Evolutionary conservation across 2,329 filamentous ascomycete genomes (phyloP).

Genomic region (Talaromyces sp.): DNA sequence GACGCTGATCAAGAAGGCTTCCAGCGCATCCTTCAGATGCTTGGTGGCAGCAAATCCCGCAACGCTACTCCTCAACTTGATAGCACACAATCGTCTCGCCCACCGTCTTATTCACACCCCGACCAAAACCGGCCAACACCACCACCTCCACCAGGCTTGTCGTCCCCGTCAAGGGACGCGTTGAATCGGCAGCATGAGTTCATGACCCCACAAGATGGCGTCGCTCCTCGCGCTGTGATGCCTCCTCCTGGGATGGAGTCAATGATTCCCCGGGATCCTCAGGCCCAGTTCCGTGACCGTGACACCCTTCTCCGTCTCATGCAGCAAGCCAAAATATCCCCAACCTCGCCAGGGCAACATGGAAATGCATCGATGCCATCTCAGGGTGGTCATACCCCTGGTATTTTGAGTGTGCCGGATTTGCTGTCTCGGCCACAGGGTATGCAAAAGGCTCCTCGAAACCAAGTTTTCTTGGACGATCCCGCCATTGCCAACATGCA

Average conservation of each 20-base stretch:
- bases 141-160: conserved; percentile 14
- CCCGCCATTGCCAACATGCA: conserved; percentile 39
- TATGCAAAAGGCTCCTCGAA: conserved; percentile 29
- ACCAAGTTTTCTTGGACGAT: conserved; percentile 37
- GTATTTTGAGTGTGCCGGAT: conserved; percentile 32
- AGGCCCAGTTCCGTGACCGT: conserved; percentile 58
- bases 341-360: conserved; percentile 17
- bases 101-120: conserved; percentile 24
- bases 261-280: conserved; percentile 35
- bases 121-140: conserved; percentile 23
- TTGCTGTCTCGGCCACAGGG: conserved; percentile 29
- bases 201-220: conserved; percentile 20
- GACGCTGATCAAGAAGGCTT: conserved; percentile 82
- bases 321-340: conserved; percentile 50
- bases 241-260: conserved; percentile 14
- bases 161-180: conserved; percentile 23
- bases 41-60: conserved; percentile 53
- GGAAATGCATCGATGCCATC: conserved; percentile 15
- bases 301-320: conserved; percentile 84
- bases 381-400: conserved; percentile 23
- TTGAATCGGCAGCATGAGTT: conserved; percentile 22
- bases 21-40: conserved; percentile 73
- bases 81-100: conserved; percentile 24
- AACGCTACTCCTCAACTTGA: conserved; percentile 42
- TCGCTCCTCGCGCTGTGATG: conserved; percentile 10